Conservation (phyloP, 768 basidiomycete species). For the Exsudoporus frostii region DNA sequence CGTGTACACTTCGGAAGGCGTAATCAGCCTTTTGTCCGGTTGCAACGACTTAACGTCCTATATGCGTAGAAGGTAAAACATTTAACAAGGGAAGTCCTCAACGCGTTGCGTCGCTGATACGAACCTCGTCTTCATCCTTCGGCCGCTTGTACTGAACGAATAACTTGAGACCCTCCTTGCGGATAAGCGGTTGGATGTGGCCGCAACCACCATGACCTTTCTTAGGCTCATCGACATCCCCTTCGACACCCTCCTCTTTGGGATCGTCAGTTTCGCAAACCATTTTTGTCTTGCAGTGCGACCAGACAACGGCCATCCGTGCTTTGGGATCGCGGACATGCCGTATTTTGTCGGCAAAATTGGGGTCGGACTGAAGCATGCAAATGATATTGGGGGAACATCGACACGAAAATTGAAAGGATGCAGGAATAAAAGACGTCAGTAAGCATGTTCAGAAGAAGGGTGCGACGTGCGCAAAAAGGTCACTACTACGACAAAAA, state of each 20-base stretch:
- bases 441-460: conserved; percentile 46
- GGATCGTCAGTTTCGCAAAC: conserved; percentile 85
- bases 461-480: conserved; percentile 26
- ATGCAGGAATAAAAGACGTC: conserved; percentile 59
- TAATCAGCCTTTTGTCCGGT: conserved; percentile 78
- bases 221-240: conserved; percentile 64
- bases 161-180: conserved; percentile 94
- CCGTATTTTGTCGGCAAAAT: conserved; percentile 83
- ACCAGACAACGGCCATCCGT: conserved; percentile 85
- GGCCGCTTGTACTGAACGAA: conserved; percentile 92
- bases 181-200: conserved; percentile 80
- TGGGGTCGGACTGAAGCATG: conserved; percentile 67
- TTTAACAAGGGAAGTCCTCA: conserved; percentile 10
- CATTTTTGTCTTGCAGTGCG: conserved; percentile 84
- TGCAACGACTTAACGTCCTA: conserved; percentile 80
- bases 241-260: conserved; percentile 79
- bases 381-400: conserved; percentile 23
- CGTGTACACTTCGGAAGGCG: conserved; percentile 86
- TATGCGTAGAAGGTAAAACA: background rate
- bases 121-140: conserved; percentile 93
- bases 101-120: conserved; percentile 28
- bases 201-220: conserved; percentile 98
- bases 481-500: conserved; percentile 28
- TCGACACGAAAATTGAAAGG: conserved; percentile 29
- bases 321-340: conserved; percentile 83